Evolutionary conservation across 805 yeast genomes (phyloP).

Genomic region (Starmera dryadoides): DNA sequence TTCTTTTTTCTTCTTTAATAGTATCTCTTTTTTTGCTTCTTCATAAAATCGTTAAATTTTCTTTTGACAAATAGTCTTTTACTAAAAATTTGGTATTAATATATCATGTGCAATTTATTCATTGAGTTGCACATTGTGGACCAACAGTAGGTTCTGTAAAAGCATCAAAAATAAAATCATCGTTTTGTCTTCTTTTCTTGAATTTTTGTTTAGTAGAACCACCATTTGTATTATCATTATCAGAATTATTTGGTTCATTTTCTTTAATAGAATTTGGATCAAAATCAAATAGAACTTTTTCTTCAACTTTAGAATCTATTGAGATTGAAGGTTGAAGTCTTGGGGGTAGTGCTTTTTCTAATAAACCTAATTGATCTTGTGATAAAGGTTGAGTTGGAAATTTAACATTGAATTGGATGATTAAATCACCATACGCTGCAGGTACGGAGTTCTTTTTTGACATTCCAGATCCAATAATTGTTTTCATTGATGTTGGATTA

Average conservation of each 20-base stretch:
- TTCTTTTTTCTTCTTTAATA: too few species aligned
- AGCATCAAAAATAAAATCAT: not conserved
- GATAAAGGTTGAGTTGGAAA: constrained; percentile 61
- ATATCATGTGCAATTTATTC: not conserved
- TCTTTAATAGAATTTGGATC: constrained; percentile 37
- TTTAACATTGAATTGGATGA: constrained; percentile 48
- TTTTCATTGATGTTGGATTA: constrained; percentile 39
- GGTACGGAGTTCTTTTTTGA: constrained; percentile 29
- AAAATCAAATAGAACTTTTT: constrained; percentile 57
- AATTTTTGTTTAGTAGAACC: not conserved
- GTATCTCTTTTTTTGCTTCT: too few species aligned
- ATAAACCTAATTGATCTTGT: constrained; percentile 59
- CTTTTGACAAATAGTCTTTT: too few species aligned
- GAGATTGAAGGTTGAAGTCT: constrained; percentile 60
- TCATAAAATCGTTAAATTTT: too few species aligned
- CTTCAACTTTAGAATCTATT: constrained; percentile 65
- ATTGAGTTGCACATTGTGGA: constrained; percentile 7
- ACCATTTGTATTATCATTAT: not conserved
- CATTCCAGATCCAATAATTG: constrained; percentile 52
- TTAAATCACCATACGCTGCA: constrained; percentile 43
- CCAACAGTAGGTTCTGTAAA: not conserved
- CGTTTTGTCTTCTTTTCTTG: constrained; percentile 2
- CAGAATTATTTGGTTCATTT: constrained; percentile 9
- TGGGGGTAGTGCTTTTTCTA: constrained; percentile 74
- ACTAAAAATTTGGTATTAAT: not conserved